Evolutionary conservation across 2,329 filamentous ascomycete species (phyloP), one percentile per base, ranked within the genome.

Genomic region (Trichoderma arundinaceum): DNA sequence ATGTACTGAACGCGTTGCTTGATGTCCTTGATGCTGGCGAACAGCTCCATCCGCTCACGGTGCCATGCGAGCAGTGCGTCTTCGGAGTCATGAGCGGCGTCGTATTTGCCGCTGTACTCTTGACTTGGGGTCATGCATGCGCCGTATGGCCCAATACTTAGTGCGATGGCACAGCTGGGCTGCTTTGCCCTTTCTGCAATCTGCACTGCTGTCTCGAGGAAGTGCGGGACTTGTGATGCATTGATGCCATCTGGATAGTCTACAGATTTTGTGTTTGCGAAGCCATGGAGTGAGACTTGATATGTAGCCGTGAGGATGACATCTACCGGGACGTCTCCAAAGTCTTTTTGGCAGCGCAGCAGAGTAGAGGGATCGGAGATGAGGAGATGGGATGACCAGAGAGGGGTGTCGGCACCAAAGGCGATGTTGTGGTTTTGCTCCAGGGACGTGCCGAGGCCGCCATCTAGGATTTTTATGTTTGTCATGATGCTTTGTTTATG

Each of bases 321-420:
- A 72, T 91, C 86, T 64, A 85, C 84, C 41, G 86, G 87, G 1
- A 85, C 82, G 7, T 72, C 67, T 60, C 78, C 80, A 73, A 90
- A 90, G 69, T 84, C 83, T 60, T 73, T 72, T 72, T 90, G 88
- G 72, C 85, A 88, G 35, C 77, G 76, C 66, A 80, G 75, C 8
- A 90, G 81, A 0, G 82, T 86, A 7, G 77, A 69, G 2, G 79
- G 81, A 68, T 83, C 79, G 41, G 82, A 78, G 61, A 90, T 72
- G n/a, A 91, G 81, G 6, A 90, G 80, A 71, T 90, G 84, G 0
- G 87, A 88, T 0, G 89, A 90, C 89, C 89, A 91, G 44, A 91
- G 82, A 0, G 88, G 89, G 8, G 81, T 84, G 10, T 76, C 78
- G 43, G 77, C 72, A 33, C 77, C 74, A 74, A 90, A 91, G 13